These are phyloP conservation scores for Polyporus arcularius DNA, from an alignment of 768 basidiomycete species.

Conservation along the genomic window DNA sequence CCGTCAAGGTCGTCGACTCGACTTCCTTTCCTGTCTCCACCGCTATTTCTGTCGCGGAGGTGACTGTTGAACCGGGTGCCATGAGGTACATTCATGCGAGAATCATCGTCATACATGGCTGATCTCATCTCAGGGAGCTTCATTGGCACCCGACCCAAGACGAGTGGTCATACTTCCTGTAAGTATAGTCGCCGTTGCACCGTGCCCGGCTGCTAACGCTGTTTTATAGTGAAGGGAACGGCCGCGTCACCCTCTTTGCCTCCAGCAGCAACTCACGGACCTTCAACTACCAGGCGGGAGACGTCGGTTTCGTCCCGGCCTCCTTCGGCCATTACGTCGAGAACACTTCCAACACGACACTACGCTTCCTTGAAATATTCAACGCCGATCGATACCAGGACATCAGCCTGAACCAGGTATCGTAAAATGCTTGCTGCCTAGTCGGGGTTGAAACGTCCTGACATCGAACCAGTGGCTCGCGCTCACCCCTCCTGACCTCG, in stretches of 20 bases:
- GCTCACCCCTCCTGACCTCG: slow-evolving; percentile 55
- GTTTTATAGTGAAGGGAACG: slow-evolving; percentile 36
- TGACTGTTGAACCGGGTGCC: slow-evolving; percentile 58
- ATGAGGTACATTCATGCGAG: slow-evolving; percentile 50
- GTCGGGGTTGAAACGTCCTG: not conserved
- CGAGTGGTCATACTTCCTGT: slow-evolving; percentile 43
- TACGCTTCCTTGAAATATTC: slow-evolving; percentile 63
- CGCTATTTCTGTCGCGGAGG: slow-evolving; percentile 57
- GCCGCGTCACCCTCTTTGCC: slow-evolving; percentile 46
- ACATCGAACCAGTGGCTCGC: slow-evolving; percentile 51
- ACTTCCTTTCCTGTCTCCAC: slow-evolving; percentile 52
- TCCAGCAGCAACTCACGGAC: slow-evolving; percentile 41
- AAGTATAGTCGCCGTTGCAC: not conserved
- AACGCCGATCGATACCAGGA: slow-evolving; percentile 49
- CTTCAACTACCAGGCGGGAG: slow-evolving; percentile 39
- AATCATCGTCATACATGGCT: not conserved
- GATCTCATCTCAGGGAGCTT: not conserved
- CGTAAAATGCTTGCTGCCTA: not conserved
- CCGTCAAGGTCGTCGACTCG: slow-evolving; percentile 61
- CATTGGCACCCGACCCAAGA: slow-evolving; percentile 56
- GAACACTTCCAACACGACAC: slow-evolving; percentile 60
- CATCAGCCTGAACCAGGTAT: slow-evolving; percentile 45
- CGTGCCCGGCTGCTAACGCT: not conserved
- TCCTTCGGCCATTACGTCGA: slow-evolving; percentile 57
- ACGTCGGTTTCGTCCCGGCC: slow-evolving; percentile 26